Percentiles rank a stretch among this genome's conserved stretches.
Conservation (phyloP, 768 basidiomycete genomes). For the Cyclocybe cylindracea region DNA sequence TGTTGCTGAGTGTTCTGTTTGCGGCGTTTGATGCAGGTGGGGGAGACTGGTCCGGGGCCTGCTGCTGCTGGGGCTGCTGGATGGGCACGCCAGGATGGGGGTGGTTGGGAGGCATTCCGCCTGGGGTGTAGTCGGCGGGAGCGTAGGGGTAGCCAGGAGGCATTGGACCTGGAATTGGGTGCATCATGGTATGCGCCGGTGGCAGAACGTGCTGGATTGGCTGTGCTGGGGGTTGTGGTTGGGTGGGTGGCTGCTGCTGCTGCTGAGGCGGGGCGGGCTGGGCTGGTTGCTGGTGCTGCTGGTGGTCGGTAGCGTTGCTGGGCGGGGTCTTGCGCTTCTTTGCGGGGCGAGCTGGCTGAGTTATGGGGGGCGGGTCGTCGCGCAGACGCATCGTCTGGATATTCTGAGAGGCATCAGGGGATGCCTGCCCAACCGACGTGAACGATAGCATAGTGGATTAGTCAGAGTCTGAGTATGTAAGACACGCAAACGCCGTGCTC, state of each 20-base stretch:
- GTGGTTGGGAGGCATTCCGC: slow-evolving; percentile 43
- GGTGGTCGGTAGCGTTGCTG: slow-evolving; percentile 25
- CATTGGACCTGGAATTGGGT: slow-evolving; percentile 42
- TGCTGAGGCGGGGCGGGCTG: slow-evolving; percentile 33
- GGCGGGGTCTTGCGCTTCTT: slow-evolving; percentile 77
- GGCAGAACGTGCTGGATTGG: slow-evolving; percentile 55
- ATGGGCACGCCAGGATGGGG: slow-evolving; percentile 26
- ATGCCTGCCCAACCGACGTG: slow-evolving; percentile 21
- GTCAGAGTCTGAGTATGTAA: slow-evolving; percentile 50
- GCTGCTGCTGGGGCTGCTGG: slow-evolving; percentile 27
- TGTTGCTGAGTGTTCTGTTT: slow-evolving; percentile 68
- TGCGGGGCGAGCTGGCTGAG: slow-evolving; percentile 41
- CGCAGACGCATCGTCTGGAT: slow-evolving; percentile 58
- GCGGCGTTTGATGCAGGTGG: slow-evolving; percentile 19
- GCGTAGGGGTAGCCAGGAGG: slow-evolving; percentile 53
- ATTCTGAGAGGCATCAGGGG: slow-evolving; percentile 29
- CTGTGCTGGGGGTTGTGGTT: slow-evolving; percentile 22
- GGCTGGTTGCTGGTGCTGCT: slow-evolving; percentile 26
- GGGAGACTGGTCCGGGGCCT: slow-evolving; percentile 11
- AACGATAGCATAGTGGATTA: slow-evolving; percentile 50
- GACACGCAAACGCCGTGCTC: slow-evolving; percentile 15
- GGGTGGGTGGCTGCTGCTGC: slow-evolving; percentile 27
- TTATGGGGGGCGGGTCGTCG: slow-evolving; percentile 54
- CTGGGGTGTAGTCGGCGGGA: slow-evolving; percentile 55
- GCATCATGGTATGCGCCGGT: slow-evolving; percentile 56